These are phyloP conservation scores for Carallia brachiata DNA, from an alignment of 345 rosid species.

Conservation along the genomic window DNA sequence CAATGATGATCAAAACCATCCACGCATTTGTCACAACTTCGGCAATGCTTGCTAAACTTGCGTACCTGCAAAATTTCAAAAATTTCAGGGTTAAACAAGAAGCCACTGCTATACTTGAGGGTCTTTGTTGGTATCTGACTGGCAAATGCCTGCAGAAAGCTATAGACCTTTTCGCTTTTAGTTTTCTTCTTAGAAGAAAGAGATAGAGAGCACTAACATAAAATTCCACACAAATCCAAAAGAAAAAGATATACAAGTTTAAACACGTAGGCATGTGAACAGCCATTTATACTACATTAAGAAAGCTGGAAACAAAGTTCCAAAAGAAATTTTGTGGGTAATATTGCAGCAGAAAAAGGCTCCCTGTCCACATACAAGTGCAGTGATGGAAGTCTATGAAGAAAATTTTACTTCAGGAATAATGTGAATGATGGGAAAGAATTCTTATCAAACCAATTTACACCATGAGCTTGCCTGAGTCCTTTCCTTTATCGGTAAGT, in stretches of 20 bases:
- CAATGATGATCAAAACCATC: conserved; percentile 99
- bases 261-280: background rate
- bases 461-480: no score
- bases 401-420: no score
- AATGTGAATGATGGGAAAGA: no score
- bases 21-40: conserved; percentile 97
- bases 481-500: no score
- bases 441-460: no score
- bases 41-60: conserved; percentile 91
- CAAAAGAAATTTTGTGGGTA: no score
- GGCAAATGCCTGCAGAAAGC: background rate
- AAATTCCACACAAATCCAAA: background rate
- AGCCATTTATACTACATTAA: background rate
- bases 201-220: no score
- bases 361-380: no score
- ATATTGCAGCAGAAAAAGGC: no score
- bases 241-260: background rate
- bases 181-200: no score
- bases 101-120: background rate
- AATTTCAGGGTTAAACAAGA: conserved; percentile 6
- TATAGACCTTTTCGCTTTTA: background rate
- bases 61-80: conserved; percentile 61
- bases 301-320: no score
- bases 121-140: background rate
- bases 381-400: no score